phyloP scores from a whole-genome alignment of 345 rosid species.

The Heritiera fomes region DNA sequence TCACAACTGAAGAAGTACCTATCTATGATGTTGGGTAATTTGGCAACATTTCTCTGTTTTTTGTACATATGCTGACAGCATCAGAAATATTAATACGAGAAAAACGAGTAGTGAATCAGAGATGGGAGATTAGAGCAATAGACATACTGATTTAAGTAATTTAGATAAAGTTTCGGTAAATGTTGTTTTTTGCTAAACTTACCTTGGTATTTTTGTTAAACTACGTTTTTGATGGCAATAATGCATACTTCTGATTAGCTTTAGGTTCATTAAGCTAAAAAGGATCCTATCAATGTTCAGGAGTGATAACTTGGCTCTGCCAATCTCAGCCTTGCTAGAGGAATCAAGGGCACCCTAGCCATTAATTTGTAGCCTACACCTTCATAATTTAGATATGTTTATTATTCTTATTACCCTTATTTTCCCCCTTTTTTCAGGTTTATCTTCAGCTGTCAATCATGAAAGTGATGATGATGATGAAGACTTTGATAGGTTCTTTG shows the following conservation, averaged over 20 bases:
- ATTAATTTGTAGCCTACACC: not conserved
- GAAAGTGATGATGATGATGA: conserved; percentile 41
- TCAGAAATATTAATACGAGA: not conserved
- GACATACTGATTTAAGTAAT: not conserved
- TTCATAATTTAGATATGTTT: not conserved
- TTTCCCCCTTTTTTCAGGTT: conserved; percentile 36
- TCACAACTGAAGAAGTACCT: not conserved
- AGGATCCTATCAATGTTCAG: not conserved
- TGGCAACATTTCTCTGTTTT: not conserved
- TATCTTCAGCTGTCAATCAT: conserved; percentile 30
- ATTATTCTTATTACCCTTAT: not conserved
- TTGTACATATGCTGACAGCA: not conserved
- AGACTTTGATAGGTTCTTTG: conserved; percentile 72
- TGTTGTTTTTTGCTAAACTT: not conserved
- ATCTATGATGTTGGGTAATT: not conserved
- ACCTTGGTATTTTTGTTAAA: not conserved
- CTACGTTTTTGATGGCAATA: not conserved
- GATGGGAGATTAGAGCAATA: not conserved
- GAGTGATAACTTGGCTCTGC: not conserved
- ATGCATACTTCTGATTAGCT: not conserved
- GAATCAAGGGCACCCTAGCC: not conserved
- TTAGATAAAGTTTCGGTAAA: not conserved
- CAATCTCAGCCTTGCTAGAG: not conserved
- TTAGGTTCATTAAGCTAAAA: not conserved
- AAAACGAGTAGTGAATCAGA: not conserved